Evolutionary conservation across 1,139 yeast species (phyloP).

Genomic region (Nakaseomyces glabratus): DNA sequence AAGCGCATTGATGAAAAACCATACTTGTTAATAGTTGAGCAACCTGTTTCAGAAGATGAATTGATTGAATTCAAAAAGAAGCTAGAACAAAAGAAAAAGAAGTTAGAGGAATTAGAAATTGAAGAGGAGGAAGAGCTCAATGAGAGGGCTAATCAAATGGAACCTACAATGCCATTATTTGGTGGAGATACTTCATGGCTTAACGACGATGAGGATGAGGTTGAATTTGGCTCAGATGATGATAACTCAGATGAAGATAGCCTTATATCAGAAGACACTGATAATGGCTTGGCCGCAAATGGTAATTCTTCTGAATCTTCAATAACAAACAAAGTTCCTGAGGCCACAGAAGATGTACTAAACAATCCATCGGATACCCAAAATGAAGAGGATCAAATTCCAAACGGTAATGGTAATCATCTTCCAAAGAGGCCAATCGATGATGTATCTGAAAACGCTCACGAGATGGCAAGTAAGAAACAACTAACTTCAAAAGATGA

Average conservation of each 20-base stretch:
- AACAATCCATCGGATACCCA: too few species aligned
- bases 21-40: constrained; percentile 43
- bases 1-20: constrained; percentile 53
- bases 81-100: constrained; percentile 18
- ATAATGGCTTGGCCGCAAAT: too few species aligned
- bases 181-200: constrained; percentile 31
- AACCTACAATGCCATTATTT: constrained; percentile 18
- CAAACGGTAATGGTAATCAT: constrained; percentile 7
- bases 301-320: too few species aligned
- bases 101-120: constrained; percentile 19
- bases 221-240: constrained; percentile 27
- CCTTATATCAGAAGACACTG: constrained; percentile 8
- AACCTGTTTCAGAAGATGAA: constrained; percentile 34
- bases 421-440: constrained; percentile 9
- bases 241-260: constrained; percentile 20
- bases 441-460: constrained; percentile 4
- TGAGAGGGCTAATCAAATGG: constrained; percentile 8
- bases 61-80: constrained; percentile 28
- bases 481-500: constrained; percentile 2
- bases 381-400: too few species aligned
- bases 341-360: too few species aligned
- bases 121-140: constrained; percentile 16
- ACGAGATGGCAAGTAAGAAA: neutral
- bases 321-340: too few species aligned
- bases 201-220: constrained; percentile 31